Conservation (phyloP, 306 rosid species). For the Phaseolus lunatus region DNA sequence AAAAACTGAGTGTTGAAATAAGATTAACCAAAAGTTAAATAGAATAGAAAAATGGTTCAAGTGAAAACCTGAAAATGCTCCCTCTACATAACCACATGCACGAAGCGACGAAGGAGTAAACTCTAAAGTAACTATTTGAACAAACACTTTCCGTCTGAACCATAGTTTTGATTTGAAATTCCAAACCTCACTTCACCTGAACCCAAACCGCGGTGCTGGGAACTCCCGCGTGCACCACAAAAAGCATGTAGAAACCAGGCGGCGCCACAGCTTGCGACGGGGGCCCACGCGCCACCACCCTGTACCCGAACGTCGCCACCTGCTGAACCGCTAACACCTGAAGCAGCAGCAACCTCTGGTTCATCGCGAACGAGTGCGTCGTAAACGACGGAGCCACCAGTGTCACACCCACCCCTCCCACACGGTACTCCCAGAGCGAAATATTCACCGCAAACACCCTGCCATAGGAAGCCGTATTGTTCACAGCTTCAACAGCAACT, state of each 20-base stretch:
- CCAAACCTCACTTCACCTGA: slow-evolving; percentile 52
- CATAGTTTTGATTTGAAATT: too few relatives aligned
- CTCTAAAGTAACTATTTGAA: too few relatives aligned
- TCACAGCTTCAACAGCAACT: slow-evolving; percentile 46
- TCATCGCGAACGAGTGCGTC: slow-evolving; percentile 77
- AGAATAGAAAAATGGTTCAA: too few relatives aligned
- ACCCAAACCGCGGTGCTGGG: slow-evolving; percentile 74
- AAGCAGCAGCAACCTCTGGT: slow-evolving; percentile 65
- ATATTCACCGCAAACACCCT: slow-evolving; percentile 52
- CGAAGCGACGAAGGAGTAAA: neutral
- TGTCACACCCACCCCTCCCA: slow-evolving; percentile 33
- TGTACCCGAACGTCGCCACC: slow-evolving; percentile 45
- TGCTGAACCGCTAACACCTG: slow-evolving; percentile 30
- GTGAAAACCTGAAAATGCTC: neutral
- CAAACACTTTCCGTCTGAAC: too few relatives aligned
- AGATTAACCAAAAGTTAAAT: slow-evolving; percentile 35
- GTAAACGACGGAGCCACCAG: slow-evolving; percentile 76
- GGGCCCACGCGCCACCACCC: slow-evolving; percentile 62
- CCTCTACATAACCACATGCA: neutral
- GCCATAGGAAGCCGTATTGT: slow-evolving; percentile 49
- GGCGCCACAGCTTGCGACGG: slow-evolving; percentile 60
- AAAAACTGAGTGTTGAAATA: neutral
- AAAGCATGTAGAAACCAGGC: slow-evolving; percentile 75
- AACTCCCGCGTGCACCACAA: slow-evolving; percentile 66
- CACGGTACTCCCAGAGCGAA: slow-evolving; percentile 29